Evolutionary conservation across 2,329 filamentous ascomycete genomes (phyloP).

Genomic region (Claviceps capensis): DNA sequence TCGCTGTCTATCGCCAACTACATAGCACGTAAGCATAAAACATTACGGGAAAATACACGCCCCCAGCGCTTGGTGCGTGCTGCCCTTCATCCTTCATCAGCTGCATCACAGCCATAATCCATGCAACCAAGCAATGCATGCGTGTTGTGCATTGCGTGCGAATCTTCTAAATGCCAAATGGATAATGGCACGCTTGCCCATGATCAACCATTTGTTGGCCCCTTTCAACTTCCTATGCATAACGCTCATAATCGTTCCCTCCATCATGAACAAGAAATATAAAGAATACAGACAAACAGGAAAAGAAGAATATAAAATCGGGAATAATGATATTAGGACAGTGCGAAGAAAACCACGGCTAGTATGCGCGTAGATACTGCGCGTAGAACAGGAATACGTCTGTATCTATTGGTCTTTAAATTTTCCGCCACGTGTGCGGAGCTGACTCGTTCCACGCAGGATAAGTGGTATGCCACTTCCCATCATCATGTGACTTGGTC

Average conservation of each 20-base stretch:
- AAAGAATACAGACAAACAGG: neutral
- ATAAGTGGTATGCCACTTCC: slow-evolving; percentile 32
- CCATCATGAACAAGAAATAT: too few species aligned
- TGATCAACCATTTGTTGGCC: neutral
- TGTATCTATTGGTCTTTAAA: neutral
- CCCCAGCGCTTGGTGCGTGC: slow-evolving; percentile 11
- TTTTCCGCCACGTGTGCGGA: neutral
- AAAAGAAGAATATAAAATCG: neutral
- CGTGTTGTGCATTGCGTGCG: neutral
- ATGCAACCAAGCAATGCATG: too few species aligned
- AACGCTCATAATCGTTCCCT: too few species aligned
- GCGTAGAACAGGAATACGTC: too few species aligned
- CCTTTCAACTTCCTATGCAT: too few species aligned
- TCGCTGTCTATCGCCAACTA: too few species aligned
- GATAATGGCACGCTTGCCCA: neutral
- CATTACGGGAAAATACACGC: slow-evolving; percentile 1
- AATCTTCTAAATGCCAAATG: neutral
- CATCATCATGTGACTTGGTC: slow-evolving; percentile 25
- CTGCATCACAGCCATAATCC: neutral
- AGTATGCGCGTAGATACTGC: neutral
- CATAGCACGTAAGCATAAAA: neutral
- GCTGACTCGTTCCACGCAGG: slow-evolving; percentile 29
- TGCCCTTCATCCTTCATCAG: neutral
- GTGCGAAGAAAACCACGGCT: neutral
- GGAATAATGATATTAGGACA: neutral